A percentile compares a stretch with the other conserved stretches of the same genome.
Conservation (phyloP, 129 eudicot genomes). For the Rutidosis leptorrhynchoides region DNA sequence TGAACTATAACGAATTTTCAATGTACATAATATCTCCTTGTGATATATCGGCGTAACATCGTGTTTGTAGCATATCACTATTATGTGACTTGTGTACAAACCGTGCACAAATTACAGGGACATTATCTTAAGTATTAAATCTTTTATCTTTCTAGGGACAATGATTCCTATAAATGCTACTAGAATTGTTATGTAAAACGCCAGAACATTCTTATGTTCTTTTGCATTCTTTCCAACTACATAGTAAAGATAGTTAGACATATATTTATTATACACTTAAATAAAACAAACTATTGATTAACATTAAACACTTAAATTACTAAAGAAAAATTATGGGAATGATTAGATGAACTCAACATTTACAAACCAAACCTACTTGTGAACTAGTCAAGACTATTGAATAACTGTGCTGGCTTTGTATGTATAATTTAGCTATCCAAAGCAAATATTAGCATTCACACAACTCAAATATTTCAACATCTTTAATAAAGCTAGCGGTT, state of each 20-base stretch:
- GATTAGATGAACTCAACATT: neutral
- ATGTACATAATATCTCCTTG: neutral
- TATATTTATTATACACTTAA: neutral
- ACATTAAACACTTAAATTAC: neutral
- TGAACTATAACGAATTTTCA: neutral
- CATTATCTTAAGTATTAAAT: neutral
- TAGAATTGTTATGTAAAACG: neutral
- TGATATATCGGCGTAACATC: neutral
- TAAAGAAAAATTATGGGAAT: neutral
- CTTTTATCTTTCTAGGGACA: neutral
- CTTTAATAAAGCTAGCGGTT: too few relatives aligned
- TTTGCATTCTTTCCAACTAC: neutral
- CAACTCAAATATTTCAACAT: too few relatives aligned
- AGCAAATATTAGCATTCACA: neutral
- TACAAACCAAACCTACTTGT: neutral
- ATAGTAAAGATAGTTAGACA: neutral
- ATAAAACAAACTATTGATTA: neutral
- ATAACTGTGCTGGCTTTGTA: neutral
- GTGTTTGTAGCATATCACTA: neutral
- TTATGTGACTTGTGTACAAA: neutral
- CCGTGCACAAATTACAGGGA: neutral
- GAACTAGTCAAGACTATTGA: neutral
- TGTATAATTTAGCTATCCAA: neutral
- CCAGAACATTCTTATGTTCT: neutral
- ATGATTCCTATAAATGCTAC: neutral